Evolutionary conservation across 2,329 filamentous ascomycete species (phyloP), one percentile per base, ranked within the genome.

Genomic region (Bipolaris victoriae): DNA sequence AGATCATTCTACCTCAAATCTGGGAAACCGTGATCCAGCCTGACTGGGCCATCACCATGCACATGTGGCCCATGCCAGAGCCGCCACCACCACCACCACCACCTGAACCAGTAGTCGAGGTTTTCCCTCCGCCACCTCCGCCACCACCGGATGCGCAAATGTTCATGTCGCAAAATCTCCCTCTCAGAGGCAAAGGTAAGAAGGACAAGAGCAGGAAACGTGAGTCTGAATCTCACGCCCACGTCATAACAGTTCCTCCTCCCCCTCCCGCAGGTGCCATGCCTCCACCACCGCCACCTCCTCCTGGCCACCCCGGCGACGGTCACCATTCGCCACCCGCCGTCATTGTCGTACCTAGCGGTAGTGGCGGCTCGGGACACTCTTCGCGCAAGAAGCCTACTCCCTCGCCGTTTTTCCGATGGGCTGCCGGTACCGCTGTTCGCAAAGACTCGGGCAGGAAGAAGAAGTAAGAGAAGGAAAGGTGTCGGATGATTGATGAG

Each of bases 11-110:
- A 7, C 80, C 80, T 2, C 78, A 80, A 58, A 76, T 81, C 13
- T 82, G 80, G 79, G 80, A 82, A 31, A 78, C 74, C 0, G 76
- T 80, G 67, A 68, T 82, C 36, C 74, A 81, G 61, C 80, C 80
- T 2, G 80, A 80, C 62, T 81, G 78, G 79, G 70, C 76, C 45
- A 78, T 82, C 56, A 79, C 72, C 9, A 82, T 82, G 79, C 77
- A 80, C 61, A 79, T 82, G 71, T 81, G 80, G 79, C 80, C 80
- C 0, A 77, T 81, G 72, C 72, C 75, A 10, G 76, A 79, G 37
- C 63, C 63, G 26, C 60, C 64, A 37, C 62, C 64, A 46, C 53
- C 52, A 7, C 57, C 52, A 7, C 57, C 58, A 26, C 55, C 57
- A 24, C 57, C 60, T 15, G 57, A 62, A 37, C 62, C 56, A 16